Conservation (phyloP, 75 land plant species). For the Selaginella moellendorffii region DNA sequence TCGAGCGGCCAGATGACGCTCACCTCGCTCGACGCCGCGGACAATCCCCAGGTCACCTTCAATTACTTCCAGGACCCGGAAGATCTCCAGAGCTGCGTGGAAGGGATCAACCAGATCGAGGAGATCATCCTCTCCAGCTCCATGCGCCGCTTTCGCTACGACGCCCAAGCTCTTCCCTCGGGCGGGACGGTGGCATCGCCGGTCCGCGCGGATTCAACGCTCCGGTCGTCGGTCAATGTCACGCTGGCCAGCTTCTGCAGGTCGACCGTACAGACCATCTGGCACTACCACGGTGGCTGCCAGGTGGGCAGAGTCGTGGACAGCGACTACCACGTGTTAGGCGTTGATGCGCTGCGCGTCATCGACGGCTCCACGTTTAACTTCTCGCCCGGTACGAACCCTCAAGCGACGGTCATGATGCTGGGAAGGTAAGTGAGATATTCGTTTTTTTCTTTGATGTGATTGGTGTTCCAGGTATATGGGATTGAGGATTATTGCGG, state of each 20-base stretch:
- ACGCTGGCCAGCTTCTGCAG: conserved; percentile 2
- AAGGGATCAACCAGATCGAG: conserved; percentile 36
- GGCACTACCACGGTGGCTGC: neutral
- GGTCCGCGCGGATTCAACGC: conserved; percentile 9
- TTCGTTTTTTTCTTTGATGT: no score
- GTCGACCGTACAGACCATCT: neutral
- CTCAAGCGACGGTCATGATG: neutral
- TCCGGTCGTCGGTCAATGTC: conserved; percentile 3
- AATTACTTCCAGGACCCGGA: conserved; percentile 61
- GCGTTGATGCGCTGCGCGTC: neutral
- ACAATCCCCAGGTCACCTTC: conserved; percentile 34
- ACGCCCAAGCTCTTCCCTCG: conserved; percentile 3
- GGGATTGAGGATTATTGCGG: neutral
- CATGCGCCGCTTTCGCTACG: conserved; percentile 29
- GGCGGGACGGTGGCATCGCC: neutral
- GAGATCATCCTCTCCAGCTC: conserved; percentile 34
- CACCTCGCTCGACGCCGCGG: conserved; percentile 27
- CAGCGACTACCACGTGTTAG: neutral
- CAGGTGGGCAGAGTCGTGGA: neutral
- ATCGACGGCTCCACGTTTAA: neutral
- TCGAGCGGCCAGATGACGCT: conserved; percentile 56
- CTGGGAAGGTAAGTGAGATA: neutral
- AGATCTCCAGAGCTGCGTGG: conserved; percentile 51
- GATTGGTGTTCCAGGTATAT: neutral
- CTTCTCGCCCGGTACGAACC: neutral